phyloP scores from a whole-genome alignment of 2,329 filamentous ascomycete species.

The Cyphellophora attinorum region DNA sequence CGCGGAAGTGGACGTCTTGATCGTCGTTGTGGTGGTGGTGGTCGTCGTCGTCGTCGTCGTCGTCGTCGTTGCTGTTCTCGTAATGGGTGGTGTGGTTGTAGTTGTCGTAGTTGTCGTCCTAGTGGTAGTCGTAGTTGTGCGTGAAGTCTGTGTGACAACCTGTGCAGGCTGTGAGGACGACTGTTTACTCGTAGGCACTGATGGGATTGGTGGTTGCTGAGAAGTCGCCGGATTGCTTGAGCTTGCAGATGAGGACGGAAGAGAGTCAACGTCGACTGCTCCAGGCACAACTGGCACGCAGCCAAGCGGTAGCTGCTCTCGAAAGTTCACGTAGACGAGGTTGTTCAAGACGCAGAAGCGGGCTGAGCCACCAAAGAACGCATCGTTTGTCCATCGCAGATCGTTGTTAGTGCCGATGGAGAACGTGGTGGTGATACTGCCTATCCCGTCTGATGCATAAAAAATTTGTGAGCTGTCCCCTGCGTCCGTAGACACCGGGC shows the following conservation, averaged over 20 bases:
- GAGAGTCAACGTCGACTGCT: no score
- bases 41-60: neutral
- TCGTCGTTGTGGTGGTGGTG: slow-evolving; percentile 1
- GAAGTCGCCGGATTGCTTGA: no score
- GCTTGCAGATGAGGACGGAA: no score
- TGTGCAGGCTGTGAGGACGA: neutral
- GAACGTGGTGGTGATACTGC: slow-evolving; percentile 10
- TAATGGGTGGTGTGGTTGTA: slow-evolving; percentile 3
- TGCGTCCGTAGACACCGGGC: no score
- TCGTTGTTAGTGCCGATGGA: slow-evolving; percentile 5
- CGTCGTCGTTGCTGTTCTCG: slow-evolving; percentile 1
- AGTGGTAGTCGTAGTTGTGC: neutral
- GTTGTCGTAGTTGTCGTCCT: slow-evolving; percentile 1
- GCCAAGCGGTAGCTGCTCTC: slow-evolving; percentile 7
- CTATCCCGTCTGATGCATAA: no score
- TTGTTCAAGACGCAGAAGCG: slow-evolving; percentile 11
- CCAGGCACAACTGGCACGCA: slow-evolving; percentile 6
- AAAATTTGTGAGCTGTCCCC: no score
- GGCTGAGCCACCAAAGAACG: slow-evolving; percentile 9
- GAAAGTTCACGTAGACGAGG: slow-evolving; percentile 8
- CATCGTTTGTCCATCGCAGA: slow-evolving; percentile 11
- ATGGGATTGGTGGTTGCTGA: no score
- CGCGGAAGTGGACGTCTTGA: slow-evolving; percentile 4
- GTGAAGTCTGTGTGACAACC: no score
- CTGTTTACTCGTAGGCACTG: neutral